A percentile compares a stretch with the other conserved stretches of the same genome.
Conservation (phyloP, 2,329 filamentous ascomycete species). For the Trichoderma harzianum region DNA sequence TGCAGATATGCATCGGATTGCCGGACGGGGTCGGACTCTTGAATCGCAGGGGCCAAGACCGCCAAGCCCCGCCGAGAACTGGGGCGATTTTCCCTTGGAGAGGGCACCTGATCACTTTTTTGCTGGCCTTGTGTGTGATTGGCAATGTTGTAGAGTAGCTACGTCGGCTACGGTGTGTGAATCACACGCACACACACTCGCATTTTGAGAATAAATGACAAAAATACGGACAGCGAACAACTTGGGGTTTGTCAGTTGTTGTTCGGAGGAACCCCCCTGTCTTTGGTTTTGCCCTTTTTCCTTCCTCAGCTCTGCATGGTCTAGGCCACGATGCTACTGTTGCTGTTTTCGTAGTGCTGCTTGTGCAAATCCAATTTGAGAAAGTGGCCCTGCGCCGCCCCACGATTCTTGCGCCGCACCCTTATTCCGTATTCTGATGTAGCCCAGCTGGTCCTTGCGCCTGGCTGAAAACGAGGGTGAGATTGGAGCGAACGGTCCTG, state of each 20-base stretch:
- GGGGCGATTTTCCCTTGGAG: conserved; percentile 5
- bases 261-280: not conserved
- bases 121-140: conserved; percentile 1
- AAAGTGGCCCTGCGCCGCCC: conserved; percentile 14
- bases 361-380: conserved; percentile 11
- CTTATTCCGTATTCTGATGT: not conserved
- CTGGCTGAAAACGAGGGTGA: conserved; percentile 6
- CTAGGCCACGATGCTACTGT: not conserved
- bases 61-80: conserved; percentile 17
- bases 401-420: conserved; percentile 11
- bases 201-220: not conserved
- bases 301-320: not conserved
- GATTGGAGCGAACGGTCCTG: not conserved
- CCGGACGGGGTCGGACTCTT: not conserved
- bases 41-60: not conserved
- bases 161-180: not conserved
- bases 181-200: not conserved
- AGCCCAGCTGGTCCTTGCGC: conserved; percentile 3
- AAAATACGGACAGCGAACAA: not conserved
- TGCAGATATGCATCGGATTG: conserved; percentile 16
- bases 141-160: not conserved
- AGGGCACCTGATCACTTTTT: conserved; percentile 19
- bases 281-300: not conserved
- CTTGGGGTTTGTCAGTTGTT: not conserved
- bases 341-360: not conserved